Evolutionary conservation across 495 filamentous ascomycete genomes (phyloP).

Genomic region (Daldinia grandis): DNA sequence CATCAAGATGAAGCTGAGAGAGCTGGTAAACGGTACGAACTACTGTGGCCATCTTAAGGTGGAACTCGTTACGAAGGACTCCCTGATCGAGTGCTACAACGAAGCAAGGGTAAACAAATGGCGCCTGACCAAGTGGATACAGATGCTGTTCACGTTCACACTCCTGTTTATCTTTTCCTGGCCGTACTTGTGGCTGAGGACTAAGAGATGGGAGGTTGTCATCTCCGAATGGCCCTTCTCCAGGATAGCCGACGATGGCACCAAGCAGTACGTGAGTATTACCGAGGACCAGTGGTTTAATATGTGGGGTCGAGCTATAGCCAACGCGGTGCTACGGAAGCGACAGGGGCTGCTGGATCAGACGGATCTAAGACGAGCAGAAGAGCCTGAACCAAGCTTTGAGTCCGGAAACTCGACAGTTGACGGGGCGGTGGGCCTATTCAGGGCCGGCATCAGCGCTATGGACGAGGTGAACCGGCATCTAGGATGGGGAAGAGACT

Average conservation of each 20-base stretch:
- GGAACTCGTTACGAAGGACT: slow-evolving; percentile 59
- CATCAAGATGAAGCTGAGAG: slow-evolving; percentile 54
- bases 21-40: slow-evolving; percentile 63
- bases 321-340: slow-evolving; percentile 52
- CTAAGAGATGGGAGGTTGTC: slow-evolving; percentile 67
- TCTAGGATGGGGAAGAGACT: slow-evolving; percentile 56
- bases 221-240: slow-evolving; percentile 63
- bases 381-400: slow-evolving; percentile 45
- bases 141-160: slow-evolving; percentile 66
- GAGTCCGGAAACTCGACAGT: slow-evolving; percentile 35
- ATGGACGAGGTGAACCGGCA: slow-evolving; percentile 57
- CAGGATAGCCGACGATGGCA: slow-evolving; percentile 30
- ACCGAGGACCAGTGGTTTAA: slow-evolving; percentile 59
- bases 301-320: slow-evolving; percentile 55
- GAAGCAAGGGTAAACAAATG: slow-evolving; percentile 62
- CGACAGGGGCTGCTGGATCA: slow-evolving; percentile 52
- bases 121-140: slow-evolving; percentile 64
- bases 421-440: slow-evolving; percentile 44
- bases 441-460: slow-evolving; percentile 51
- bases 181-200: slow-evolving; percentile 69
- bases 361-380: slow-evolving; percentile 49
- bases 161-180: slow-evolving; percentile 70
- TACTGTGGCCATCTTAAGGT: slow-evolving; percentile 66
- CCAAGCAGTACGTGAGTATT: slow-evolving; percentile 55
- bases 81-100: slow-evolving; percentile 62